phyloP scores from a whole-genome alignment of 176 grass and related monocot species.

The Juncus effusus region DNA sequence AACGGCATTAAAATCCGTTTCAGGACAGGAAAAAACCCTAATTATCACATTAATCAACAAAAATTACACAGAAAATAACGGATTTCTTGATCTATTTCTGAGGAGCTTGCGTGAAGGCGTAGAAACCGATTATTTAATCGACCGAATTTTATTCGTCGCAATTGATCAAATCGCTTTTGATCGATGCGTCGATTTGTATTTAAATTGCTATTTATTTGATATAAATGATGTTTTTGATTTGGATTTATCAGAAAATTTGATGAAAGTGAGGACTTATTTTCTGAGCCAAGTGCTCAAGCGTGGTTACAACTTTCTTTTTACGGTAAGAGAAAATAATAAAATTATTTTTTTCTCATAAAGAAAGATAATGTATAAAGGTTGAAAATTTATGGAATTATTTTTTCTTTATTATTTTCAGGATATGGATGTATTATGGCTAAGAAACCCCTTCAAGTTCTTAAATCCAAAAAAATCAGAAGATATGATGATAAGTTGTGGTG shows the following conservation, averaged over 20 bases:
- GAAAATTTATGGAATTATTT: not conserved
- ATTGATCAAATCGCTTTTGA: conserved; percentile 35
- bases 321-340: conserved; percentile 24
- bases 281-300: conserved; percentile 54
- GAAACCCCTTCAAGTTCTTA: conserved; percentile 29
- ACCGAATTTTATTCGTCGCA: conserved; percentile 57
- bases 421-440: conserved; percentile 42
- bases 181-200: conserved; percentile 35
- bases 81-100: conserved; percentile 65
- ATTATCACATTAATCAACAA: conserved; percentile 48
- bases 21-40: conserved; percentile 45
- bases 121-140: conserved; percentile 44
- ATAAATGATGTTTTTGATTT: conserved; percentile 31
- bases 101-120: conserved; percentile 41
- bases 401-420: conserved; percentile 15
- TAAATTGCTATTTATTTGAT: conserved; percentile 25
- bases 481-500: conserved; percentile 33
- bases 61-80: conserved; percentile 49
- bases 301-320: conserved; percentile 55
- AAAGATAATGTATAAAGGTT: not conserved
- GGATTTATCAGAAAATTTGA: conserved; percentile 55
- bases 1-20: conserved; percentile 39
- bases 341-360: not conserved
- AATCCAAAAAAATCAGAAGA: conserved; percentile 22
- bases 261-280: conserved; percentile 54